Evolutionary conservation across 768 basidiomycete genomes (phyloP).

Genomic region (Boletellus ananas): DNA sequence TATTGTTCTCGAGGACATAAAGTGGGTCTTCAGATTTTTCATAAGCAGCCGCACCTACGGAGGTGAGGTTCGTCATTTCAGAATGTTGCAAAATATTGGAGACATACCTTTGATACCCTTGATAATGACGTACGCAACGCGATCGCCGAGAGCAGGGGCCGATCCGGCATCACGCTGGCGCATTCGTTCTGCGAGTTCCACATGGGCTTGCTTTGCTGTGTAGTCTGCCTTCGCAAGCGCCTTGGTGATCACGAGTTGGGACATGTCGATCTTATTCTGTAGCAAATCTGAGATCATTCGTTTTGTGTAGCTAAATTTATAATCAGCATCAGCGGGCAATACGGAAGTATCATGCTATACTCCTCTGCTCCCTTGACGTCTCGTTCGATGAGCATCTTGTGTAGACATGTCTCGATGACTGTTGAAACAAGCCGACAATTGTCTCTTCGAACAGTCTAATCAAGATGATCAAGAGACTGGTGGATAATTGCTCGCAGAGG

Average conservation of each 20-base stretch:
- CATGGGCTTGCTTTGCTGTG: conserved; percentile 92
- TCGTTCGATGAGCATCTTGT: conserved; percentile 95
- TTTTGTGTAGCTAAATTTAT: conserved; percentile 75
- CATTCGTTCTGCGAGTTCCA: conserved; percentile 94
- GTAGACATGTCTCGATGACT: conserved; percentile 95
- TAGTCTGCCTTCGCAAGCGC: conserved; percentile 93
- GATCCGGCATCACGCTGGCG: conserved; percentile 95
- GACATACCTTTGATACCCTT: conserved; percentile 85
- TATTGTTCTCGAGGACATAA: conserved; percentile 95
- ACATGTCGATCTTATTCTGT: conserved; percentile 98
- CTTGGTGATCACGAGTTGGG: conserved; percentile 98
- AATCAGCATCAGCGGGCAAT: conserved; percentile 14
- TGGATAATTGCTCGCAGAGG: background rate
- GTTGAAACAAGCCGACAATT: conserved; percentile 98
- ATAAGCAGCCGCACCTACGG: conserved; percentile 89
- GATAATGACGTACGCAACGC: conserved; percentile 98
- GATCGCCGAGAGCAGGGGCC: conserved; percentile 95
- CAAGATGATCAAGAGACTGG: background rate
- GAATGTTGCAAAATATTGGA: background rate
- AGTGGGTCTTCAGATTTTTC: conserved; percentile 99
- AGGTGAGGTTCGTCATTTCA: background rate
- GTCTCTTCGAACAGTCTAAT: conserved; percentile 92
- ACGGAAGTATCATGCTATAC: conserved; percentile 43
- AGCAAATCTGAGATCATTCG: conserved; percentile 89
- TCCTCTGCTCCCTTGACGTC: conserved; percentile 93